These are phyloP conservation scores for Brassica nigra DNA, from an alignment of 345 rosid genomes.

Conservation along the genomic window DNA sequence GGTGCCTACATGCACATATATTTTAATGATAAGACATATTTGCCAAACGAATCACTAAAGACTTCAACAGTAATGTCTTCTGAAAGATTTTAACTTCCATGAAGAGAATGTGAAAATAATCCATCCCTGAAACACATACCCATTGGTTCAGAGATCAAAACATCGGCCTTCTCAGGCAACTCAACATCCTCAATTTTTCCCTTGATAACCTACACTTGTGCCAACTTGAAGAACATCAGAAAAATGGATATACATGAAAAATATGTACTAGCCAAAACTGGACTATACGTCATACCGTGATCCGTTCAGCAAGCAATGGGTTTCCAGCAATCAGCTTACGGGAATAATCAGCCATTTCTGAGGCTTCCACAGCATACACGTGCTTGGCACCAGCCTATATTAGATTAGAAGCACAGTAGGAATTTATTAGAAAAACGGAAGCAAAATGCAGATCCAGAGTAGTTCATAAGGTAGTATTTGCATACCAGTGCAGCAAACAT, in stretches of 20 bases:
- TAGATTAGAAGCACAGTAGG: background rate
- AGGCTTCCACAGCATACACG: slow-evolving; percentile 97
- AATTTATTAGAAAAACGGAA: background rate
- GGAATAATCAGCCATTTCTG: slow-evolving; percentile 97
- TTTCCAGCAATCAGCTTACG: slow-evolving; percentile 89
- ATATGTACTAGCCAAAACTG: background rate
- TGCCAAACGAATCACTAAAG: background rate
- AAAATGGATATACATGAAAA: background rate
- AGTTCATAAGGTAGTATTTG: background rate
- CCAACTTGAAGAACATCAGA: slow-evolving; percentile 20
- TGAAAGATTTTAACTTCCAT: slow-evolving; percentile 28
- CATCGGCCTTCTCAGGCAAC: slow-evolving; percentile 94
- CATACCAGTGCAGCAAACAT: slow-evolving; percentile 93
- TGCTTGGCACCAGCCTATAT: slow-evolving; percentile 95
- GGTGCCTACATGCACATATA: slow-evolving; percentile 56
- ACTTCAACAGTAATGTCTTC: background rate
- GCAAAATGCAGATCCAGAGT: background rate
- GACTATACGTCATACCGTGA: slow-evolving; percentile 57
- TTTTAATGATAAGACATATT: background rate
- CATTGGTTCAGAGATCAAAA: slow-evolving; percentile 96
- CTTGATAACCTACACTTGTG: slow-evolving; percentile 66
- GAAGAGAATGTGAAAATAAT: slow-evolving; percentile 26
- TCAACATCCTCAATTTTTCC: slow-evolving; percentile 95
- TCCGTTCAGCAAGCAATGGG: slow-evolving; percentile 70
- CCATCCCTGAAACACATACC: slow-evolving; percentile 49